phyloP scores from a whole-genome alignment of 805 yeast species.

The Teunomyces gatunensis region DNA sequence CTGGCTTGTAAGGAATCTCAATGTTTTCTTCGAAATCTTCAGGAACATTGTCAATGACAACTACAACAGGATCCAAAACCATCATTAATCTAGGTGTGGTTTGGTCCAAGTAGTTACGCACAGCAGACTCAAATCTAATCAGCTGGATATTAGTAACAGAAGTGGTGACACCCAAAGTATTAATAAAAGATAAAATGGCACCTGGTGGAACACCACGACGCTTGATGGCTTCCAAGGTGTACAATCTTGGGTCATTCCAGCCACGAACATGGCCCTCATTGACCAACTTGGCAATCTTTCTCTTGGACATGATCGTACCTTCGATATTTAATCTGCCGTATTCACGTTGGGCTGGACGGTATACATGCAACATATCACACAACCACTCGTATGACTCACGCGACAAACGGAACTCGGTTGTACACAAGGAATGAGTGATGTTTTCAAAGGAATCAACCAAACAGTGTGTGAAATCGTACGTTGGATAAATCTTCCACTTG shows the following conservation, averaged over 20 bases:
- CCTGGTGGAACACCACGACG: constrained; percentile 99
- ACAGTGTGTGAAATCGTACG: constrained; percentile 99
- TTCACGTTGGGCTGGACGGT: constrained; percentile 98
- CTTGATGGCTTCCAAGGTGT: constrained; percentile 88
- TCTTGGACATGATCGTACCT: constrained; percentile 91
- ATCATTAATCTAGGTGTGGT: constrained; percentile 95
- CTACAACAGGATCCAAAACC: constrained; percentile 81
- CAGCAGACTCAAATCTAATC: constrained; percentile 82
- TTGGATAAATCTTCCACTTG: constrained; percentile 97
- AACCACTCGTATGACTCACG: constrained; percentile 98
- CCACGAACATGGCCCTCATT: constrained; percentile 80
- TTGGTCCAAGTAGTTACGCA: constrained; percentile 83
- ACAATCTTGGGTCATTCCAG: constrained; percentile 98
- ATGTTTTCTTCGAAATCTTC: constrained; percentile 71
- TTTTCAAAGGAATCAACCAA: constrained; percentile 96
- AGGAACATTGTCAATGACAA: constrained; percentile 75
- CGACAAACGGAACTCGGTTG: constrained; percentile 88
- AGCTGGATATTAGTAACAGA: constrained; percentile 88
- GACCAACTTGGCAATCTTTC: constrained; percentile 93
- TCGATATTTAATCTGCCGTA: constrained; percentile 94
- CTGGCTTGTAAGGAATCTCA: constrained; percentile 88
- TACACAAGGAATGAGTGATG: constrained; percentile 93
- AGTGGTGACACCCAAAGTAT: constrained; percentile 96
- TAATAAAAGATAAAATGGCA: constrained; percentile 87
- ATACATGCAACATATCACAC: constrained; percentile 91